A percentile compares a stretch with the other conserved stretches of the same genome.
Conservation (phyloP, 306 rosid species). For the Inga laurina region DNA sequence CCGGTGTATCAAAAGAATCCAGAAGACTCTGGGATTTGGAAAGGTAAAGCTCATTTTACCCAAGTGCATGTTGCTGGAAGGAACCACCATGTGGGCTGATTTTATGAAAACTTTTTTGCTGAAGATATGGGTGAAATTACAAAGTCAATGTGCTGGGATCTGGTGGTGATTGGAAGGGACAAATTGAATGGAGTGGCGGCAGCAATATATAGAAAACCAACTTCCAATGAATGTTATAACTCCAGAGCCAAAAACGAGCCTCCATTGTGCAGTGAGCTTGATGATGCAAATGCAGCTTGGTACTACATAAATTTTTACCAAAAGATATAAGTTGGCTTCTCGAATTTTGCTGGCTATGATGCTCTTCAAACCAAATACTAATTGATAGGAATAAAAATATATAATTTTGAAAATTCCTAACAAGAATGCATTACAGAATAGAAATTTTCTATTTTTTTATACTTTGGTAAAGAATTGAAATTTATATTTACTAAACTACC, state of each 20-base stretch:
- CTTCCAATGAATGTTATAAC: slow-evolving; percentile 74
- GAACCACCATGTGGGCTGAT: background rate
- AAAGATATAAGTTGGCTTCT: slow-evolving; percentile 4
- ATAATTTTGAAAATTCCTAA: background rate
- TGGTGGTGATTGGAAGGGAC: slow-evolving; percentile 60
- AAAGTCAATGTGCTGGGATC: slow-evolving; percentile 87
- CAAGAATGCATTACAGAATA: background rate
- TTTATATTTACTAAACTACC: background rate
- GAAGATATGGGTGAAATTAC: slow-evolving; percentile 73
- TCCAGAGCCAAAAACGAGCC: slow-evolving; percentile 56
- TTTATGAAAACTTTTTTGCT: slow-evolving; percentile 29
- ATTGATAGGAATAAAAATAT: background rate
- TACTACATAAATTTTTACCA: slow-evolving; percentile 1
- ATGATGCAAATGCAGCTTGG: slow-evolving; percentile 82
- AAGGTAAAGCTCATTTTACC: slow-evolving; percentile 45
- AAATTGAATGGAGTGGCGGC: slow-evolving; percentile 70
- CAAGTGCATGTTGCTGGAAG: slow-evolving; percentile 13
- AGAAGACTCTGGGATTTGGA: slow-evolving; percentile 76
- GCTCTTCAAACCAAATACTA: background rate
- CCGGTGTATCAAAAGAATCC: slow-evolving; percentile 82
- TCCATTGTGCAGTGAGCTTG: slow-evolving; percentile 69
- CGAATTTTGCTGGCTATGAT: background rate
- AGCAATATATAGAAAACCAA: slow-evolving; percentile 80
- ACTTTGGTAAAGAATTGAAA: background rate
- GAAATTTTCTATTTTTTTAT: background rate